Evolutionary conservation across 2,329 filamentous ascomycete genomes (phyloP), one percentile per base, ranked within the genome.

Genomic region (Calonectria honghensis): DNA sequence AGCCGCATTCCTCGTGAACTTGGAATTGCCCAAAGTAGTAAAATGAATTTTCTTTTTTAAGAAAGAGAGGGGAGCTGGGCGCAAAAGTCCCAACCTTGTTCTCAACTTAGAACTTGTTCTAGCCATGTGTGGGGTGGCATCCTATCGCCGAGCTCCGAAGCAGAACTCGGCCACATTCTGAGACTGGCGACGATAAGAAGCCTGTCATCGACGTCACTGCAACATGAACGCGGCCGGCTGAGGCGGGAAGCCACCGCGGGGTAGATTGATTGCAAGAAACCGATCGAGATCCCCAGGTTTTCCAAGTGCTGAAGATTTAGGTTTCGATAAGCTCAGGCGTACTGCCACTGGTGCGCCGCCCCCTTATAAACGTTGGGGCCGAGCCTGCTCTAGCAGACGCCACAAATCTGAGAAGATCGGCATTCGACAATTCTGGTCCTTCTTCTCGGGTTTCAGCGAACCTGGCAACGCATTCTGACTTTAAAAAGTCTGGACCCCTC

Each of bases 71-170:
- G n/a, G 57, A 1, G 13, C 6, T 27, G 37, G 57, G n/a, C 24
- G 24, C 57, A 63, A 63, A 63, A 63, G 35, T 41, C 18, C 57
- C 37, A 63, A 63, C 57, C 4, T 63, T 63, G 29, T 63, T 37
- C 35, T 18, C 31, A 18, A 37, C 10, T 39, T 37, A 41, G 27
- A 37, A 41, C 24, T 24, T 41, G 24, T 41, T 41, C 39, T 41
- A 24, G 24, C 41, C 24, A 27, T 41, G 13, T 39, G 57, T 37
- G 57, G 35, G 24, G 9, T 3, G 9, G 9, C 13, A 13, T 11
- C 6, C 57, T 29, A 63, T 41, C 35, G 24, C 57, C 35, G 57
- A 63, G 6, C 20, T 63, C 57, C 37, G 57, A 29, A 63, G 57
- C 6, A 24, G 37, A 63, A 41, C 11, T 63, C 45, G 35, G 11